Evolutionary conservation across 495 filamentous ascomycete genomes (phyloP), one percentile per base, ranked within the genome.

Genomic region (Neurospora tetraspora): DNA sequence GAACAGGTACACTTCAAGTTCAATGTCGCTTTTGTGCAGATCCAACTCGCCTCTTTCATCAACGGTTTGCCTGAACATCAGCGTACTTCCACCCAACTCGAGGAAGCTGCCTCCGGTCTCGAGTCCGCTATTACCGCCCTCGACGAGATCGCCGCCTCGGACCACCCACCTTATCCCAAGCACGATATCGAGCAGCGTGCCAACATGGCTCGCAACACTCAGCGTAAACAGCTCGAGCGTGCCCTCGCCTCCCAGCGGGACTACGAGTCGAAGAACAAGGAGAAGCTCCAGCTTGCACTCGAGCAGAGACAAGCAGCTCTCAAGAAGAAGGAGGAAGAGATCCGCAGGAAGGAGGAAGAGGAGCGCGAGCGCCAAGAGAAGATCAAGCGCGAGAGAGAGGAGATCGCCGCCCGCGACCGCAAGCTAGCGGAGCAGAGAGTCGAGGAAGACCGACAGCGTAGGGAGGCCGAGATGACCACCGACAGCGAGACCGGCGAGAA

Each of bases 11-110:
- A 97, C 82, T 92, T 96, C 78, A 91, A 95, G 78, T 99, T 99
- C 88, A 99, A 99, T 79, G 92, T 99, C 18, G 96, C 96, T 31
- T 99, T 97, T 74, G 93, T 98, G 20, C 94, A 98, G 78, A 94
- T 97, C 73, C 94, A 97, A 79, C 88, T 98, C 70, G 94, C 95
- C 40, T 89, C 90, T 36, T 85, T 92, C 43, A 88, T 97, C n/a
- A 89, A 93, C 83, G 85, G 82, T 69, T 86, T 97, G 23, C 84
- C 86, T 36, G 91, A 97, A 73, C 86, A 86, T 1, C 92, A 96
- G 74, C 89, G 93, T 61, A 93, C 90, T 0, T 85, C 96, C 0
- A 87, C 85, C 68, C 93, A 98, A 72, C 89, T 97, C 27, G 85
- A 94, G 76, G 88, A 85, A 36, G 96, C 96, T 9, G 86, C 88